A percentile compares a stretch with the other conserved stretches of the same genome.
Conservation (phyloP, 2,329 filamentous ascomycete species). For the Verticillium nubilum region DNA sequence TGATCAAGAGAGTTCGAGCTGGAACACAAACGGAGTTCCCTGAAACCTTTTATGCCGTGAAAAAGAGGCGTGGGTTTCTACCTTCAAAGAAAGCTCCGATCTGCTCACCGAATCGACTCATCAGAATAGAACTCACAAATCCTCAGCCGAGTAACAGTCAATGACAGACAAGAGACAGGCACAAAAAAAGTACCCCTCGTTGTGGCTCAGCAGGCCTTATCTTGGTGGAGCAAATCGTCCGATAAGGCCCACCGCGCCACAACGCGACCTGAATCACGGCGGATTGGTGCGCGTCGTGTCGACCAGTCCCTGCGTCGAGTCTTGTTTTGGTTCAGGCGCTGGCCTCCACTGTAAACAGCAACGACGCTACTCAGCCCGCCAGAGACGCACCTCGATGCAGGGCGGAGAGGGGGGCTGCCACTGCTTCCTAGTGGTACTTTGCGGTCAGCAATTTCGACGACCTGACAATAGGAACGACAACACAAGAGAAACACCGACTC, state of each 20-base stretch:
- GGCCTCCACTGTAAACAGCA: conserved; percentile 3
- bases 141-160: too few species aligned
- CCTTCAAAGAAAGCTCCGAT: not conserved
- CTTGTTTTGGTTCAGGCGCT: conserved; percentile 3
- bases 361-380: not conserved
- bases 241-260: not conserved
- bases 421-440: too few species aligned
- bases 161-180: not conserved
- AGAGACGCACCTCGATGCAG: not conserved
- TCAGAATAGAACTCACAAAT: too few species aligned
- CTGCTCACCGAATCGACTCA: not conserved
- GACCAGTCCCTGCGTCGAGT: not conserved
- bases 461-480: not conserved
- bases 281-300: not conserved
- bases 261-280: not conserved
- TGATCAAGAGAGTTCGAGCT: not conserved
- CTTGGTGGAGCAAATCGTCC: not conserved
- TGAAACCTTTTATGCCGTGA: too few species aligned
- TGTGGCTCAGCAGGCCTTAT: not conserved
- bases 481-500: not conserved
- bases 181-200: not conserved
- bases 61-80: not conserved
- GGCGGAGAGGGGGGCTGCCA: not conserved
- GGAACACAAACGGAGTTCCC: too few species aligned
- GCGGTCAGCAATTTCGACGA: not conserved